Evolutionary conservation across 2,329 filamentous ascomycete genomes (phyloP).

Genomic region (Penicillium aurantiogriseum): DNA sequence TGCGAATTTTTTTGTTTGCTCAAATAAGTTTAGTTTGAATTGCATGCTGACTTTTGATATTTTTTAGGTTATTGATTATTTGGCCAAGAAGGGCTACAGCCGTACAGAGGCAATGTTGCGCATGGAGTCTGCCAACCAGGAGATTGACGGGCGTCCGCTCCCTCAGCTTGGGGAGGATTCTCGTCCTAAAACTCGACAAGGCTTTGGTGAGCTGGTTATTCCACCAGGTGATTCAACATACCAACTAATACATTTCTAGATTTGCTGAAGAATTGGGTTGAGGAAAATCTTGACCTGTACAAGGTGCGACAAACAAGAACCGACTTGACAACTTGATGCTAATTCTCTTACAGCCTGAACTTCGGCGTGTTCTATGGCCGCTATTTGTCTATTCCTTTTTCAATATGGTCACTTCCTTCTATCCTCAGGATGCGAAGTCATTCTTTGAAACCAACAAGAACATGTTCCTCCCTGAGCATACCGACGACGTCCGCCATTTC

Average conservation of each 20-base stretch:
- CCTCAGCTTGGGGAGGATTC: constrained; percentile 66
- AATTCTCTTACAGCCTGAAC: constrained; percentile 63
- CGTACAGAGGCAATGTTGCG: constrained; percentile 89
- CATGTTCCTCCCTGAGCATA: constrained; percentile 72
- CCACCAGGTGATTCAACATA: background rate
- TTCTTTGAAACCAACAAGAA: constrained; percentile 70
- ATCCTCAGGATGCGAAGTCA: constrained; percentile 66
- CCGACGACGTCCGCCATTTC: constrained; percentile 76
- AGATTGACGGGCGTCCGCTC: constrained; percentile 75
- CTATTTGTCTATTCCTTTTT: constrained; percentile 92
- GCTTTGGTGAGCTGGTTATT: constrained; percentile 54
- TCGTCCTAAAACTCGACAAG: constrained; percentile 72
- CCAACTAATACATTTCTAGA: constrained; percentile 41
- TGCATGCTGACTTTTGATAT: constrained; percentile 5
- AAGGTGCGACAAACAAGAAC: constrained; percentile 57
- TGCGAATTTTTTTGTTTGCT: background rate
- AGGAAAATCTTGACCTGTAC: constrained; percentile 90
- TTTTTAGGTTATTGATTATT: constrained; percentile 79
- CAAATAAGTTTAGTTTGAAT: background rate
- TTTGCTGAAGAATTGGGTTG: constrained; percentile 76
- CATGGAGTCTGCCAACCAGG: constrained; percentile 81
- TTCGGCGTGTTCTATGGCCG: constrained; percentile 86
- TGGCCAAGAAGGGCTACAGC: constrained; percentile 92
- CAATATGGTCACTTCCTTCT: constrained; percentile 70
- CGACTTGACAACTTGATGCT: constrained; percentile 1